Conservation (phyloP, 108 stramenopile genomes). For the Skeletonema marinoi region DNA sequence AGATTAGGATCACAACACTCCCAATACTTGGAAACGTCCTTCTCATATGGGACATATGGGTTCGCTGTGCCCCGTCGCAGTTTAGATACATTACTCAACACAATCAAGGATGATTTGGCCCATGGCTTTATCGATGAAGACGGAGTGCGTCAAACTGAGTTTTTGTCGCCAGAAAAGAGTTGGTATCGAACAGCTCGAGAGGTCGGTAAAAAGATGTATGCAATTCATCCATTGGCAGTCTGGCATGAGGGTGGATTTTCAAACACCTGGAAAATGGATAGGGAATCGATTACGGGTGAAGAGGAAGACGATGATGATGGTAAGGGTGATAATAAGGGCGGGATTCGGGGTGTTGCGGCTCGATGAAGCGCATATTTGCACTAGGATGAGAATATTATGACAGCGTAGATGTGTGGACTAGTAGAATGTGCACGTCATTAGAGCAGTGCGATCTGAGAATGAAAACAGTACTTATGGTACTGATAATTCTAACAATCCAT, state of each 20-base stretch:
- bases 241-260: slow-evolving; percentile 28
- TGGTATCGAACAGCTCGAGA: not conserved
- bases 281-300: slow-evolving; percentile 13
- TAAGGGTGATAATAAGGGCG: not conserved
- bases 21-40: not conserved
- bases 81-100: slow-evolving; percentile 1
- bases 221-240: slow-evolving; percentile 9
- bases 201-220: slow-evolving; percentile 1
- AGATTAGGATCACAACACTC: not conserved
- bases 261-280: slow-evolving; percentile 13
- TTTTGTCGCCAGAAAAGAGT: slow-evolving; percentile 10
- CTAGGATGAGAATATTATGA: no score
- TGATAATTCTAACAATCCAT: no score
- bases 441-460: no score
- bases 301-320: not conserved
- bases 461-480: no score
- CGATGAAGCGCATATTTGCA: no score
- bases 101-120: slow-evolving; percentile 9
- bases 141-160: slow-evolving; percentile 8
- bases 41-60: slow-evolving; percentile 8
- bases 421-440: no score
- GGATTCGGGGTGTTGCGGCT: not conserved
- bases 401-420: no score
- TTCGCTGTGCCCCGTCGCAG: slow-evolving; percentile 8
- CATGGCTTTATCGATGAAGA: slow-evolving; percentile 12